Percentiles rank a stretch among this genome's conserved stretches.
phyloP scores from a whole-genome alignment of 176 grass and related monocot genomes.

The Bothriochloa decipiens region DNA sequence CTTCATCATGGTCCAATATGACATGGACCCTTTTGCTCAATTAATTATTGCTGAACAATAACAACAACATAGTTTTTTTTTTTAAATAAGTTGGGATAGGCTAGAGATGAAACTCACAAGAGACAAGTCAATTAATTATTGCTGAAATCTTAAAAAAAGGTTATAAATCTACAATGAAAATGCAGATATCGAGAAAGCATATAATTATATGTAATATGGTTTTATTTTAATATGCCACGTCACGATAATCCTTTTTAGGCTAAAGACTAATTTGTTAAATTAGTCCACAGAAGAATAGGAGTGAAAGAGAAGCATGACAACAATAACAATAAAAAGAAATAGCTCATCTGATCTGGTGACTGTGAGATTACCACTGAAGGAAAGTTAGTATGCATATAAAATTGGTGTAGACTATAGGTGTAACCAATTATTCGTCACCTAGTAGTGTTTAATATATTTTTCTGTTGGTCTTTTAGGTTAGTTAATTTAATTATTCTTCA shows the following conservation, averaged over 20 bases:
- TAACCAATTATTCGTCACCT: conserved; percentile 40
- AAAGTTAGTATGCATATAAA: conserved; percentile 28
- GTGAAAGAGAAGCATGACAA: background rate
- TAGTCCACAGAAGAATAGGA: background rate
- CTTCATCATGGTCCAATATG: background rate
- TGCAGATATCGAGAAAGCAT: background rate
- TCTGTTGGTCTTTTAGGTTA: background rate
- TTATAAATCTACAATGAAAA: conserved; percentile 11
- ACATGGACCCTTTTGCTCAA: background rate
- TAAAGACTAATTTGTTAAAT: background rate
- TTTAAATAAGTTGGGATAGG: too few relatives aligned
- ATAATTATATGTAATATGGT: background rate
- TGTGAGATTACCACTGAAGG: background rate
- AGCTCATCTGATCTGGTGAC: background rate
- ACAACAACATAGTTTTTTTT: too few relatives aligned
- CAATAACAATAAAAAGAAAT: background rate
- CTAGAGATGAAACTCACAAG: too few relatives aligned
- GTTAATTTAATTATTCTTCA: background rate
- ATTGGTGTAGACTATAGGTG: conserved; percentile 22
- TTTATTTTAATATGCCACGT: background rate
- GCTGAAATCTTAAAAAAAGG: background rate
- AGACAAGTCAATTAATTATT: background rate
- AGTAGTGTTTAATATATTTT: background rate
- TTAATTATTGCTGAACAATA: background rate
- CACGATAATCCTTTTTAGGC: background rate